Base-by-base conservation (phyloP, 495 filamentous ascomycete genomes). In the Hyphodiscus hymeniophilus region DNA sequence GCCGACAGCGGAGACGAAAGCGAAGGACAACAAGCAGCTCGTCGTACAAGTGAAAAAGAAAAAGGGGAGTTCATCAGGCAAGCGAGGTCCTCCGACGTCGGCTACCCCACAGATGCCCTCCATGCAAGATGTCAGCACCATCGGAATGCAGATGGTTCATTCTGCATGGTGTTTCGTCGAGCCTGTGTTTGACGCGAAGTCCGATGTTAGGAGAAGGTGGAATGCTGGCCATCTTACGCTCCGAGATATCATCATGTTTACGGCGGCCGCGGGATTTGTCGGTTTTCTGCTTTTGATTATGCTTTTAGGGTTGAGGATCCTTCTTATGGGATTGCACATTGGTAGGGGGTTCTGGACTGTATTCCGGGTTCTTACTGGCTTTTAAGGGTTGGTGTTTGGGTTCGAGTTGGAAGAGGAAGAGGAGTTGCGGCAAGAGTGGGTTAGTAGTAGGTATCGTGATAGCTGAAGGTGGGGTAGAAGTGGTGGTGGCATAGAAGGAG, bases 161-260 rank as follows among this genome's bases (percentile, higher is more conserved):
- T 50, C 57, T 0, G 55, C 47, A 43, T 67, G 61, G 63, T 44
- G 48, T 11, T 43, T 54, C 23, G 51, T 59, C 1, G 50, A 48
- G 28, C 56, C 56, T n/a, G 58, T 52, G 0, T 65, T 64, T 42
- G 50, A 65, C 24, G 36, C 51, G 24, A 36, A 56, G 1, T 63
- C 61, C 32, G 56, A 54, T 12, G 38, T 65, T 16, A 56, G 60
- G 60, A 58, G 15, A 28, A 52, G 64, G 34, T 58, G 45, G 34
- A 22, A 42, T 41, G 16, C 45, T 21, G 32, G 21, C 2, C 55
- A 57, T 11, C 58, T 50, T 24, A 65, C 59, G 13, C 60, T 51
- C 51, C 46, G 43, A 28, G 63, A 67, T n/a, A 26, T 52, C 1
- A 28, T 31, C 6, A 23, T 60, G 3, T 50, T 64, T 32, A 17